Evolutionary conservation across 2,329 filamentous ascomycete genomes (phyloP), one percentile per base, ranked within the genome.

Genomic region (Cladophialophora psammophila): DNA sequence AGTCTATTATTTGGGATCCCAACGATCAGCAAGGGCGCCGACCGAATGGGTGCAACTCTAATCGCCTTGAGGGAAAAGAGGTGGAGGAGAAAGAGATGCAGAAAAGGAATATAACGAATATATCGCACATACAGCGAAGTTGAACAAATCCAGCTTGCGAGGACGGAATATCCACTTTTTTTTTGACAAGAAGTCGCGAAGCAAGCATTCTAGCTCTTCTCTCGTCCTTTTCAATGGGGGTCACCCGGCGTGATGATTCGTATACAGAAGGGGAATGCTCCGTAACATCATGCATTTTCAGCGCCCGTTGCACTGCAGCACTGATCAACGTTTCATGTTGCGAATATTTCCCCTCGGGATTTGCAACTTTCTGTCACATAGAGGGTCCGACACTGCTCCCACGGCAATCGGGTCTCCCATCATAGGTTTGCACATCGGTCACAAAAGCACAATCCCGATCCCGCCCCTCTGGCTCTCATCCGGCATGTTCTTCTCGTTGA

Each of bases 361-460:
- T 40, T 40, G 38, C 38, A 13, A 15, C 42, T 8, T 48, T 20
- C 42, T 48, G 42, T 15, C 38, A 13, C 8, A 4, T 12, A 15
- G 13, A 15, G 5, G 3, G 38, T 40, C 38, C 38, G 13, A 40
- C 38, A 40, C 13, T 40, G 38, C 38, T 15, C 38, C 10, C 38
- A 26, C 26, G 26, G 26, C 26, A 26, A 26, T 26, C 26, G 26
- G 26, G 26, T 26, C 26, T 26, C 26, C 26, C 26, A 26, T 26
- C 26, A 26, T 26, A 26, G 18, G 10, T 10, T 52, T 15, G n/a
- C 18, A 10, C 45, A n/a, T 54, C 53, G 26, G 20, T 74, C 82
- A 91, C 74, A 91, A 82, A 89, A 96, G 93, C 31, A 97, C 92
- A 75, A 97, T 87, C 45, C 95, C 95, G 67, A 99, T 89, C 1